Base-by-base conservation (phyloP, 805 yeast species). In the Candida krabiensis region DNA sequence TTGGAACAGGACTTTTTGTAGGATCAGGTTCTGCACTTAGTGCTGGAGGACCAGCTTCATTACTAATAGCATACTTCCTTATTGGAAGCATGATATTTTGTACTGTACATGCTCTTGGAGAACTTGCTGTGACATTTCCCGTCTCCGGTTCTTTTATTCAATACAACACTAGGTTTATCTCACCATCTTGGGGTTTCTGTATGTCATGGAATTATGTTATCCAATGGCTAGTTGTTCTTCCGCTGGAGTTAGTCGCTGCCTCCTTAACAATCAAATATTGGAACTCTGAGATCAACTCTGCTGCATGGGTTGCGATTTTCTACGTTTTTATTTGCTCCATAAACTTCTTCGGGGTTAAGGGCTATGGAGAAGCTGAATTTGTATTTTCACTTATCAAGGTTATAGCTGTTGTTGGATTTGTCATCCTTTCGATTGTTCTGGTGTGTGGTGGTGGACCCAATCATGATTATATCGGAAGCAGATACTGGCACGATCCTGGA, bases 1-100 rank as follows among this genome's bases (percentile, higher is more conserved):
- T 84, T 50, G 93, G 91, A 42, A 80, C 88, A 4, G 91, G 89
- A 44, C 67, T 85, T 34, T 76, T 85, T 40, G 80, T 85, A 15
- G 85, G 85, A 47, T 75, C 86, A 4, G 83, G 83, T 41, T 59
- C 70, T 11, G 71, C 83, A 1, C 61, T 83, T 33, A 48, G 70
- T 12, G 59, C 67, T 19, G 82, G 84, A 52, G 88, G 89, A n/a
- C 88, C 89, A 9, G 83, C 80, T 7, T 71, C 79, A 19, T 58
- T 80, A 26, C 70, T 80, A 31, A 73, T 79, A 22, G 80, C 73
- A 40, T 72, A 79, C 67, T 50, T 61, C 13, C 62, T 78, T 34
- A 67, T 75, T 16, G 82, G 83, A 50, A 51, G 73, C 16, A 69
- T 79, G 67, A 71, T 79, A 41, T 78, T 69, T 60, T 62, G 69